Conservation (phyloP, 768 basidiomycete genomes). For the Scleroderma bovista region DNA sequence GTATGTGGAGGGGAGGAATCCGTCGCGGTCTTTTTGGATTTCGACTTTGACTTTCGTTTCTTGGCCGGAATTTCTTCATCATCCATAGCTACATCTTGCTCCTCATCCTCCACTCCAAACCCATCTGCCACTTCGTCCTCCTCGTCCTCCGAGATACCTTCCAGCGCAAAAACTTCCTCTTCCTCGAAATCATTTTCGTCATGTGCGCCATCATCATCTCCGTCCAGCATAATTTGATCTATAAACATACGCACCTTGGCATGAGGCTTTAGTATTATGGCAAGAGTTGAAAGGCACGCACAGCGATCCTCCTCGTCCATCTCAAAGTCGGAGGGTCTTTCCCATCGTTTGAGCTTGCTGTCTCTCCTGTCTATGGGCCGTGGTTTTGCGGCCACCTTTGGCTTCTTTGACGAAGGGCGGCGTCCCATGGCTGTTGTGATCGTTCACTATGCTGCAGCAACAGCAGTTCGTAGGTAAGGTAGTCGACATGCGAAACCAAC, state of each 20-base stretch:
- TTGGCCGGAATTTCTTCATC: conserved; percentile 16
- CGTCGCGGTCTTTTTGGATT: conserved; percentile 11
- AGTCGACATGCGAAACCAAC: too few species aligned
- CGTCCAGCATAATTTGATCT: conserved; percentile 80
- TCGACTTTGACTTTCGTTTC: conserved; percentile 5
- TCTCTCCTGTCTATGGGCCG: conserved; percentile 48
- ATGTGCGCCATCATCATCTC: conserved; percentile 39
- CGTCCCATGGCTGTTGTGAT: conserved; percentile 40
- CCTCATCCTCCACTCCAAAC: conserved; percentile 13
- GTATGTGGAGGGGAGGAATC: conserved; percentile 9
- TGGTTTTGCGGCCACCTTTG: conserved; percentile 31
- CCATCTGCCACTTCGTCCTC: conserved; percentile 34
- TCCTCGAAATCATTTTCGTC: conserved; percentile 56
- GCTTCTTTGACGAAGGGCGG: conserved; percentile 33
- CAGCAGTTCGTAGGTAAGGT: too few species aligned
- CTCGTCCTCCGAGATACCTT: conserved; percentile 50
- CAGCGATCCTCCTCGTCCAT: conserved; percentile 78
- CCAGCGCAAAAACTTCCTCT: conserved; percentile 78
- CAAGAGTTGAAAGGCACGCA: conserved; percentile 31
- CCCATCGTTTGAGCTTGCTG: conserved; percentile 58
- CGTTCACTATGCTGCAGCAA: too few species aligned
- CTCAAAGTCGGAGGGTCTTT: conserved; percentile 60
- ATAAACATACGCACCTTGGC: background rate
- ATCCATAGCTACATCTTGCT: conserved; percentile 10
- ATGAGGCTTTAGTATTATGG: background rate